Percentiles rank a stretch among this genome's conserved stretches.
Evolutionary conservation across 495 filamentous ascomycete species (phyloP).

Genomic region (Staphylotrichum longicolle): DNA sequence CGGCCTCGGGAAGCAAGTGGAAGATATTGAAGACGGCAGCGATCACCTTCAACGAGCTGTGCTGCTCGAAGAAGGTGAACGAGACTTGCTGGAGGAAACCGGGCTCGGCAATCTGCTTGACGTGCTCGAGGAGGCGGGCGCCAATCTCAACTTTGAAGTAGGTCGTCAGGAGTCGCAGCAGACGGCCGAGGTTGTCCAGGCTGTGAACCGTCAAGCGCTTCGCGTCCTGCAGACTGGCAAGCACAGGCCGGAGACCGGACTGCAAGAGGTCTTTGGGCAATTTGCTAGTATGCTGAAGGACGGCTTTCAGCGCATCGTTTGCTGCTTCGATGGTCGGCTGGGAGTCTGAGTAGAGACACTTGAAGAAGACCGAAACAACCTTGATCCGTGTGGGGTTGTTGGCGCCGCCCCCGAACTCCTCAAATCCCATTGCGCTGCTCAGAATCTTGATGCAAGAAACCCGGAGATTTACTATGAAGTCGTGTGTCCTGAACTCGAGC

Average conservation of each 20-base stretch:
- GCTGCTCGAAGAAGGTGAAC: constrained; percentile 90
- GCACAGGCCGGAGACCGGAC: constrained; percentile 86
- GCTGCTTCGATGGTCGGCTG: constrained; percentile 91
- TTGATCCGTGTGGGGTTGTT: constrained; percentile 73
- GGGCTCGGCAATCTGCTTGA: constrained; percentile 85
- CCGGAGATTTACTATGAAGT: constrained; percentile 85
- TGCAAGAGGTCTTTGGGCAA: constrained; percentile 94
- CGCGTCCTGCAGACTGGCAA: constrained; percentile 93
- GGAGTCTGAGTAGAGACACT: constrained; percentile 88
- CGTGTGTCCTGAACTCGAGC: constrained; percentile 83
- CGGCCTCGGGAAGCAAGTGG: constrained; percentile 84
- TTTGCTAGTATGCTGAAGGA: constrained; percentile 84
- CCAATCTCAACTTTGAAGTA: constrained; percentile 99
- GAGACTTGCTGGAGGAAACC: constrained; percentile 80
- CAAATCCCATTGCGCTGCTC: constrained; percentile 86
- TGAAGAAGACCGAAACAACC: constrained; percentile 96
- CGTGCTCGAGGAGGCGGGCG: constrained; percentile 81
- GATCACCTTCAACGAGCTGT: constrained; percentile 85
- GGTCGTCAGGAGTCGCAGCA: constrained; percentile 87
- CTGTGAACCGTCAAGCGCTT: constrained; percentile 85
- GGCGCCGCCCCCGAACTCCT: constrained; percentile 69
- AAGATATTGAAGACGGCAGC: constrained; percentile 94
- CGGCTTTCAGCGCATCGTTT: constrained; percentile 78
- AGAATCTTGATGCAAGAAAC: constrained; percentile 92
- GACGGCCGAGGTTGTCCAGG: constrained; percentile 83